Base-by-base conservation (phyloP, 192 early-diverging fungal species). In the Phycomyces nitens region DNA sequence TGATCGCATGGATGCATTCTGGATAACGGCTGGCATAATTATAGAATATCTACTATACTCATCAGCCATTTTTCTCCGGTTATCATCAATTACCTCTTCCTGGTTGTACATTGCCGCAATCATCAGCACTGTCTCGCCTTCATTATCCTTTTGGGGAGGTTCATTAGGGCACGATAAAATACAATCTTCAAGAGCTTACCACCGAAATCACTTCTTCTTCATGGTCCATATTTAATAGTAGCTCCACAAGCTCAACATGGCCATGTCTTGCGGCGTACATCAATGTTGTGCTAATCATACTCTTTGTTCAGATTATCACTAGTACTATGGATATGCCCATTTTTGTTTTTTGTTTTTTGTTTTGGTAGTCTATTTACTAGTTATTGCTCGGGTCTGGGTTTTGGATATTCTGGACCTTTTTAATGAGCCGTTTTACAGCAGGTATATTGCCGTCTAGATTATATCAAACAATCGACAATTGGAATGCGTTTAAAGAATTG, bases 131-230 rank as follows among this genome's bases (percentile, higher is more conserved):
- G 69, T 76, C 18, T 62, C 63, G 14, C 69, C 74, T 51, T 76
- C 50, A 29, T 65, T 51, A 43, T 71, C 69, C 74, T 76, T 44
- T 11, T 20, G 3, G 4, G 12, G n/a, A n/a, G n/a, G n/a, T n/a
- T n/a, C n/a, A n/a, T n/a, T n/a, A n/a, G n/a, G n/a, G n/a, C n/a
- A n/a, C n/a, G n/a, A n/a, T n/a, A n/a, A n/a, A n/a, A n/a, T n/a
- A n/a, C n/a, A n/a, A n/a, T n/a, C n/a, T n/a, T n/a, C n/a, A n/a
- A n/a, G 14, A 20, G 14, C 43, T 57, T 68, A 76, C 74, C 60
- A 76, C 51, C 18, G 74, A 76, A 40, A 76, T 71, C 15, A 56
- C 62, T 38, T 76, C 62, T 8, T 76, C 74, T 53, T 76, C 74
- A 64, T 76, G 74, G 7, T 65, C 65, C 15, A 63, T 63, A 15